Percentiles rank a stretch among this genome's conserved stretches.
phyloP scores from a whole-genome alignment of 345 rosid genomes.

The Citrus glauca region DNA sequence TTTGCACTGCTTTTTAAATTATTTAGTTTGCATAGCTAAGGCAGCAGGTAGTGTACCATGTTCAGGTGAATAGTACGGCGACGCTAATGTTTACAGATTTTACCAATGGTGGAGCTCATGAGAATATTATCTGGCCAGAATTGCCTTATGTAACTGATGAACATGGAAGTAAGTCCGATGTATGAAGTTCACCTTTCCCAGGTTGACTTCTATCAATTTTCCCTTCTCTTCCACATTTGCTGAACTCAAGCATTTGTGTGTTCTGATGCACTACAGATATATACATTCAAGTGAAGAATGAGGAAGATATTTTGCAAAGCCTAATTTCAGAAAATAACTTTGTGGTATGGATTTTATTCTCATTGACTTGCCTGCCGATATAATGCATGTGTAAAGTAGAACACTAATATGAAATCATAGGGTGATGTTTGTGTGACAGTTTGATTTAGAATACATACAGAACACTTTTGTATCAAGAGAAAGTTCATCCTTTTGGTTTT shows the following conservation, averaged over 20 bases:
- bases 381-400: background rate
- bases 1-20: background rate
- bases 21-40: slow-evolving; percentile 36
- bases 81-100: slow-evolving; percentile 65
- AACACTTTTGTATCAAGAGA: background rate
- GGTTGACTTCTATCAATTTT: background rate
- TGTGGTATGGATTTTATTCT: slow-evolving; percentile 58
- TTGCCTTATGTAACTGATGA: slow-evolving; percentile 79
- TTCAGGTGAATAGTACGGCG: slow-evolving; percentile 86
- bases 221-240: background rate
- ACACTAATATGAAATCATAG: background rate
- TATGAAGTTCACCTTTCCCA: slow-evolving; percentile 2
- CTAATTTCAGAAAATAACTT: slow-evolving; percentile 59
- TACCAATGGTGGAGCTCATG: slow-evolving; percentile 59
- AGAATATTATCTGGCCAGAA: slow-evolving; percentile 81
- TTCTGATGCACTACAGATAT: slow-evolving; percentile 50
- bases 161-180: slow-evolving; percentile 67
- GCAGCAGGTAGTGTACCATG: slow-evolving; percentile 51
- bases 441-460: background rate
- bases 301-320: slow-evolving; percentile 70
- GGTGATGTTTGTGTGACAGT: background rate
- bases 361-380: background rate
- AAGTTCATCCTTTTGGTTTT: background rate
- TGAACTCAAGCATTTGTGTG: slow-evolving; percentile 12
- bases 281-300: slow-evolving; percentile 79